Conservation (phyloP, 139 green algal genomes). For the Marvania coccoides region DNA sequence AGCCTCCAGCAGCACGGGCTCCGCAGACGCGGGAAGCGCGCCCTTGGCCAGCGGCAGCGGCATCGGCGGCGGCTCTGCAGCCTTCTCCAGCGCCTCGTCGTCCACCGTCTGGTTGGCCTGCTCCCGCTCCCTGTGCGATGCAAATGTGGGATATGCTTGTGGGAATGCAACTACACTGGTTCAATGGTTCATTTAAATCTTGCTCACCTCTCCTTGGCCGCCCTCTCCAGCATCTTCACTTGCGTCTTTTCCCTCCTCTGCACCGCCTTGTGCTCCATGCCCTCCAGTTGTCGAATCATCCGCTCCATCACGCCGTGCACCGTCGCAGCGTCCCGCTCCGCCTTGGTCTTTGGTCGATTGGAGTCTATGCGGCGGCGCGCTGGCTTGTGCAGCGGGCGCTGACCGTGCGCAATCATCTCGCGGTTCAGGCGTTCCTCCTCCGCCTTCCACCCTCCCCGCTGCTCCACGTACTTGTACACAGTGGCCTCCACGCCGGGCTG, state of each 20-base stretch:
- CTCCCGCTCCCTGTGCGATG: too few species aligned
- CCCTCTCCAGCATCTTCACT: too few species aligned
- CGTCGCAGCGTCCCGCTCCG: not conserved
- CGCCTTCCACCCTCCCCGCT: constrained; percentile 31
- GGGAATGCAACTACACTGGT: too few species aligned
- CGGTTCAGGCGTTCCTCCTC: constrained; percentile 20
- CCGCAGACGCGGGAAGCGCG: constrained; percentile 5
- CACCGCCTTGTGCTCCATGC: not conserved
- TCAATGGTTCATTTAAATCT: too few species aligned
- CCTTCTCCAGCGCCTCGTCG: constrained; percentile 30
- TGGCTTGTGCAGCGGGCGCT: not conserved
- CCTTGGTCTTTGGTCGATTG: not conserved
- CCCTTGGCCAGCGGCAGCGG: constrained; percentile 11
- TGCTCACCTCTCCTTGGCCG: not conserved
- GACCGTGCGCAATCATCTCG: constrained; percentile 2
- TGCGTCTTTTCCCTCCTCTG: not conserved
- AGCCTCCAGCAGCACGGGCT: constrained; percentile 29
- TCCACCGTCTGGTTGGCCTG: not conserved
- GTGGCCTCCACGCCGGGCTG: constrained; percentile 25
- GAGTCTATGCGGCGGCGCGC: not conserved
- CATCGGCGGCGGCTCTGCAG: constrained; percentile 5
- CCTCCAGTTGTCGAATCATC: not conserved
- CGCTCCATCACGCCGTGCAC: not conserved
- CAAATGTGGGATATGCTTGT: too few species aligned
- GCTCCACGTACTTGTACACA: constrained; percentile 38